Percentiles rank a stretch among this genome's conserved stretches.
phyloP scores from a whole-genome alignment of 768 basidiomycete genomes.

The Clathrus columnatus region DNA sequence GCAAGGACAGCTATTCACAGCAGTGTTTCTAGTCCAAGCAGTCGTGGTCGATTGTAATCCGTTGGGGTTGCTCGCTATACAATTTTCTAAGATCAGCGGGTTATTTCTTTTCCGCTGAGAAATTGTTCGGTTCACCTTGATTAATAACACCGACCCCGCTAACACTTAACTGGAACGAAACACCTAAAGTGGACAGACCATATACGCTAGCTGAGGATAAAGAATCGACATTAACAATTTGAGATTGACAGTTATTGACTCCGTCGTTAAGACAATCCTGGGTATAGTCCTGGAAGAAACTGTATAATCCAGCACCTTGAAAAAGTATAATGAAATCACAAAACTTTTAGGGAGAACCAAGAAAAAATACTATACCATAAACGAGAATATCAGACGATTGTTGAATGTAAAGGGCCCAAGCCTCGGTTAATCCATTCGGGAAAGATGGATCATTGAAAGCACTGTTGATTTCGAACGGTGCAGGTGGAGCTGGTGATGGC shows the following conservation, averaged over 20 bases:
- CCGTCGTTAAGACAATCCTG: conserved; percentile 36
- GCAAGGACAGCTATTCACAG: too few relatives aligned
- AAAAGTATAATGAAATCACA: not conserved
- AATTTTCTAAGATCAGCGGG: not conserved
- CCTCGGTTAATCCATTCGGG: conserved; percentile 27
- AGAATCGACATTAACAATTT: conserved; percentile 45
- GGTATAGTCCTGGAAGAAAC: conserved; percentile 55
- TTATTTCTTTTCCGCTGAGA: not conserved
- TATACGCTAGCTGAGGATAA: conserved; percentile 43
- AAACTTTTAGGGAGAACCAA: not conserved
- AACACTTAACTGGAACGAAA: conserved; percentile 44
- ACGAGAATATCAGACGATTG: conserved; percentile 48
- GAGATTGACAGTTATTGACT: conserved; percentile 41
- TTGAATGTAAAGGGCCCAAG: conserved; percentile 50
- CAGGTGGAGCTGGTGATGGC: conserved; percentile 45
- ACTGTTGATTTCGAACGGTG: conserved; percentile 40
- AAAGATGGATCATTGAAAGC: conserved; percentile 48
- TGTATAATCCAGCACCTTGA: conserved; percentile 57
- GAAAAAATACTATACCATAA: conserved; percentile 37
- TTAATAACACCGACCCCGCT: conserved; percentile 38
- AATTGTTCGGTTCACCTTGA: conserved; percentile 23
- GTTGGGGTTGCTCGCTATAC: conserved; percentile 33
- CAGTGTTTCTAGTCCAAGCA: conserved; percentile 26
- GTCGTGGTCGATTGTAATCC: conserved; percentile 50
- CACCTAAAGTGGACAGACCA: conserved; percentile 51